Base-by-base conservation (phyloP, 495 filamentous ascomycete species). In the Elaphomyces granulatus region DNA sequence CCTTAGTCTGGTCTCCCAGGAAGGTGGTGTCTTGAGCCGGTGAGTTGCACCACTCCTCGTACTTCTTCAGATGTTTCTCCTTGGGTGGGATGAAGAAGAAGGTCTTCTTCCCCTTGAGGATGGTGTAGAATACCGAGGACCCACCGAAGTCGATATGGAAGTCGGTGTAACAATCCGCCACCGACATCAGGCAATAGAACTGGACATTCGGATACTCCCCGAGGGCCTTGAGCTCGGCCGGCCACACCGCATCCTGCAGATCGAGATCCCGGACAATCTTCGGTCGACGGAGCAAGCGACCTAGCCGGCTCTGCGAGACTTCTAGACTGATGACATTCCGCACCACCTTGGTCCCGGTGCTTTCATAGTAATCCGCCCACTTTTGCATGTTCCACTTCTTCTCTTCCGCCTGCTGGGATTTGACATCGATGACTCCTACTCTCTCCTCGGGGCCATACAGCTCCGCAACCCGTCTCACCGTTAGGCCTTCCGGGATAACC, bases 131-230 rank as follows among this genome's bases (percentile, higher is more conserved):
- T 7, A 85, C 80, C 1, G 78, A 83, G 6, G 81, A 84, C 2
- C 80, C 80, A 33, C 78, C 80, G 57, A 85, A 85, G 51, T 85
- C 80, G 46, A 85, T 80, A 53, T 85, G 80, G 45, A 84, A 85
- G 56, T 85, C 80, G 16, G 80, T 85, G 43, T 80, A 85, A 44
- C 78, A 82, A 51, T 85, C 77, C 15, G 78, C 75, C 14, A 85
- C 81, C 20, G 80, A 85, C 80, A 85, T 85, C 28, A 85, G 56
- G 50, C 73, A 80, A 58, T 81, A 81, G 46, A 80, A 79, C 40
- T 80, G 76, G 7, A 81, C 77, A 43, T 74, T 75, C 2, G 75
- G 75, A 20, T 61, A 71, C 41, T 75, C 72, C 14, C 62, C 68
- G 44, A 72, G 67, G 8, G 67, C 66, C 41, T 66, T 58, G 34